These are phyloP conservation scores for Myriangium duriaei DNA, from an alignment of 2,329 filamentous ascomycete species.

Conservation along the genomic window DNA sequence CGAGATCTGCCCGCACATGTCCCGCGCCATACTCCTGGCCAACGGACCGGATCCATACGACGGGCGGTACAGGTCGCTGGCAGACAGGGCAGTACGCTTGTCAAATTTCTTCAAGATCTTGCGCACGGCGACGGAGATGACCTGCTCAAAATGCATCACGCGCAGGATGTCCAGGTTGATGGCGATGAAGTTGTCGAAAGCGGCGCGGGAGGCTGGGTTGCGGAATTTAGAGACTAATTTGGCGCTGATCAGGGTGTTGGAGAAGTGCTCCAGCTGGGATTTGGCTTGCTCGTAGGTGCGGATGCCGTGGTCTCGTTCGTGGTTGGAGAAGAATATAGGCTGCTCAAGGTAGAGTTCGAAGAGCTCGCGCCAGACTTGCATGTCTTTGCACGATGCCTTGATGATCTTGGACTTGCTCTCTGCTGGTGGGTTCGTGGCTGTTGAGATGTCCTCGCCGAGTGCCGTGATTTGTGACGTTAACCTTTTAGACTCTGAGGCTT, in stretches of 20 bases:
- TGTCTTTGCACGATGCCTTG: constrained; percentile 43
- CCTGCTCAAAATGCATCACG: constrained; percentile 70
- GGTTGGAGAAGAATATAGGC: constrained; percentile 69
- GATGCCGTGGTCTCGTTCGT: constrained; percentile 56
- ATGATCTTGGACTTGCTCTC: constrained; percentile 36
- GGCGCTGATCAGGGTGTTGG: constrained; percentile 49
- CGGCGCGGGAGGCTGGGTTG: constrained; percentile 49
- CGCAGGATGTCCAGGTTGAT: constrained; percentile 68
- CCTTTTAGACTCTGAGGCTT: constrained; percentile 50
- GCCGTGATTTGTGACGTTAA: constrained; percentile 51
- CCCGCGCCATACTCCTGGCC: constrained; percentile 56
- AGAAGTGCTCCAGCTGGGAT: constrained; percentile 58
- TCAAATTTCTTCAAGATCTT: constrained; percentile 93
- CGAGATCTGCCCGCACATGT: constrained; percentile 62
- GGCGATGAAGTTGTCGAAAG: constrained; percentile 55
- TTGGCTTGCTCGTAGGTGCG: constrained; percentile 54
- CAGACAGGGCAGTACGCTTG: constrained; percentile 65
- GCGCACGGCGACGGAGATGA: constrained; percentile 62
- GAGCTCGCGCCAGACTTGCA: constrained; percentile 66
- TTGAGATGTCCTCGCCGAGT: constrained; percentile 52
- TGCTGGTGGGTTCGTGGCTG: constrained; percentile 39
- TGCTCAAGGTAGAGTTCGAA: constrained; percentile 73
- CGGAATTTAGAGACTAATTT: constrained; percentile 51
- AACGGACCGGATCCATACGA: constrained; percentile 49
- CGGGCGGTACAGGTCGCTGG: constrained; percentile 41